Evolutionary conservation across 1,284 basidiomycete genomes (phyloP), one percentile per base, ranked within the genome.

Genomic region (Austroboletus niveus): DNA sequence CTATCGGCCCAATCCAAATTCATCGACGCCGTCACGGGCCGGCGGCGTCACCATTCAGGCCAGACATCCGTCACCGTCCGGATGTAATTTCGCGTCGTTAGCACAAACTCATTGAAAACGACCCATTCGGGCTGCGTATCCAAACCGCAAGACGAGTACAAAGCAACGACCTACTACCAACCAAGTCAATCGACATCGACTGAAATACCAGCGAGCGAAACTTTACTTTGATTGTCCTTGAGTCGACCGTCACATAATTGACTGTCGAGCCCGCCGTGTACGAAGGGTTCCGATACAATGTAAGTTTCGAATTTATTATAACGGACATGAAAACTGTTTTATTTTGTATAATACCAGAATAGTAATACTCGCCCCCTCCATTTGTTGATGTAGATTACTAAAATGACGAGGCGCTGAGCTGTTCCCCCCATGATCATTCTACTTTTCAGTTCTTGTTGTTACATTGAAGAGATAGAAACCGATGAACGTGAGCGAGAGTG

Each of bases 121-220:
- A 98, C 93, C 92, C 94, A 99, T 64, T 98, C 95, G 0, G 96
- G 94, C 52, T 87, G 87, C n/a, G 84, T 84, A 60, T 97, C 92
- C 44, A 99, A 75, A 29, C 95, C 94, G 57, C 93, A 96, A 6
- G 89, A 92, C 7, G 96, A 92, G 69, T 99, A 96, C n/a, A 98
- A 76, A 17, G 77, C 78, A 8, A 98, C 95, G 39, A 92, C 82
- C 86, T 92, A 17, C 17, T 17, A 35, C 6, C 41, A 12, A 24
- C 22, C 48, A 30, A 47, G 47, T 17, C 24, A 5, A 24, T 60
- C 35, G 54, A 27, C 51, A n/a, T 20, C 5, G 11, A 14, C 8
- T 3, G 24, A 11, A 14, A 1, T 12, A 35, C 32, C 14, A 29
- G 22, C 3, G 10, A 11, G 2, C 17, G 4, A 1, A 14, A 34